These are phyloP conservation scores for Sclerotiophoma versabilis DNA, from an alignment of 2,329 filamentous ascomycete species.

Conservation along the genomic window DNA sequence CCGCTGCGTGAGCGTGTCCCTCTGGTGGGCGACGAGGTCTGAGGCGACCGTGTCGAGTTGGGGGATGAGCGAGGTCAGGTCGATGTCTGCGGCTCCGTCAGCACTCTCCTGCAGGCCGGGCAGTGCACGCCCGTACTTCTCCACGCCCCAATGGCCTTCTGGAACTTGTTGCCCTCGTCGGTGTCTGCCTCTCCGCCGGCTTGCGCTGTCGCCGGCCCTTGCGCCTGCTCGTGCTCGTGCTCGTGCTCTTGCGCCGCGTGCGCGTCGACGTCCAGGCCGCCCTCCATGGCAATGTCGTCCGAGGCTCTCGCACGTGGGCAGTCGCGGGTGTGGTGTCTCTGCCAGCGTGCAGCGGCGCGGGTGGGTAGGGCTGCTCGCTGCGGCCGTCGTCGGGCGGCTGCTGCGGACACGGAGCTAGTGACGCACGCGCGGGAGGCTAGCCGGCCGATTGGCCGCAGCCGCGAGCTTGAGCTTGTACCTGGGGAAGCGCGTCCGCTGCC, in stretches of 20 bases:
- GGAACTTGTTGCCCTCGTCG: constrained; percentile 84
- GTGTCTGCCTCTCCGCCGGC: constrained; percentile 15
- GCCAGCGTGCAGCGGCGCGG: background rate
- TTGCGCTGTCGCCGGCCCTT: constrained; percentile 17
- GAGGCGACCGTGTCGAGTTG: constrained; percentile 92
- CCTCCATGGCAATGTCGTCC: constrained; percentile 39
- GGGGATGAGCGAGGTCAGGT: constrained; percentile 82
- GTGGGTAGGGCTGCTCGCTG: background rate
- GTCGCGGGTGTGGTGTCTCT: background rate
- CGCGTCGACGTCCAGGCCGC: constrained; percentile 41
- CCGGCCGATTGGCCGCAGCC: constrained; percentile 9
- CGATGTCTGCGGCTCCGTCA: constrained; percentile 69
- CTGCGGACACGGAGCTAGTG: constrained; percentile 3
- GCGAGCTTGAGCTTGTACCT: constrained; percentile 2
- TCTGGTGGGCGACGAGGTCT: constrained; percentile 90
- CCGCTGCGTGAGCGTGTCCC: constrained; percentile 92
- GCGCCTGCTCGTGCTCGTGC: constrained; percentile 22
- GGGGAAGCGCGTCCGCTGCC: constrained; percentile 10
- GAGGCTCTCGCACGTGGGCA: background rate
- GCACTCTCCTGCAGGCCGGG: background rate
- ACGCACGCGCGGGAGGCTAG: constrained; percentile 12
- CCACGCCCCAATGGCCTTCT: constrained; percentile 95
- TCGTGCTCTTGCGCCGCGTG: constrained; percentile 30
- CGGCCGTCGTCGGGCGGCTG: too few relatives aligned
- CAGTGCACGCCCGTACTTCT: constrained; percentile 70